These are phyloP conservation scores for Neofusicoccum umdonicola DNA, from an alignment of 2,329 filamentous ascomycete genomes.

Conservation along the genomic window DNA sequence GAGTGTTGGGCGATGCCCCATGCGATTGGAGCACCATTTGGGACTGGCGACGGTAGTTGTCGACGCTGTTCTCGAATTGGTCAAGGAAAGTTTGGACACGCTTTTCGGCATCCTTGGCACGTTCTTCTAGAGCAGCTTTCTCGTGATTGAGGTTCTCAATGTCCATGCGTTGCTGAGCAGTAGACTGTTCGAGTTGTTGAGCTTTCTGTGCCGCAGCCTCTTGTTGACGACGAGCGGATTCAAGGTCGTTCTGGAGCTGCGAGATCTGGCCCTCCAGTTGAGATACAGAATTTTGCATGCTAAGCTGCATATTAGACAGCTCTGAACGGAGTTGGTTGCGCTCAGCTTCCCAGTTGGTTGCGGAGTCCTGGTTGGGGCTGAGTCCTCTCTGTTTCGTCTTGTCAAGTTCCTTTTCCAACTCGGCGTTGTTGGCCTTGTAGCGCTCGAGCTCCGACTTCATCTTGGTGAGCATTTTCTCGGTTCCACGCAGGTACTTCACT, in stretches of 20 bases:
- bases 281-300: slow-evolving; percentile 63
- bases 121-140: slow-evolving; percentile 75
- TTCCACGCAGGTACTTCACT: slow-evolving; percentile 96
- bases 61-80: slow-evolving; percentile 90
- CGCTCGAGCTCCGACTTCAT: slow-evolving; percentile 96
- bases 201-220: slow-evolving; percentile 56
- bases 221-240: slow-evolving; percentile 64
- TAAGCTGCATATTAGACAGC: slow-evolving; percentile 66
- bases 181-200: slow-evolving; percentile 54
- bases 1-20: background rate
- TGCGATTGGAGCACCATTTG: slow-evolving; percentile 30
- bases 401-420: slow-evolving; percentile 80
- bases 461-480: slow-evolving; percentile 97
- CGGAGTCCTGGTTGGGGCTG: slow-evolving; percentile 42
- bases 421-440: slow-evolving; percentile 82
- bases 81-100: slow-evolving; percentile 91
- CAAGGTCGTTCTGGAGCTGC: slow-evolving; percentile 67
- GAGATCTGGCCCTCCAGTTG: slow-evolving; percentile 71
- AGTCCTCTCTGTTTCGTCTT: slow-evolving; percentile 42
- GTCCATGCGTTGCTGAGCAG: slow-evolving; percentile 61
- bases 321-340: slow-evolving; percentile 65
- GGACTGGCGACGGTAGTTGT: slow-evolving; percentile 83
- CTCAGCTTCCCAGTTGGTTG: slow-evolving; percentile 72
- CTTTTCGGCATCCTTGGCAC: slow-evolving; percentile 84
- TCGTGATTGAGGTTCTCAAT: slow-evolving; percentile 80